These are phyloP conservation scores for Dendrobium catenatum DNA, from an alignment of 106 monocot genomes.

Conservation along the genomic window DNA sequence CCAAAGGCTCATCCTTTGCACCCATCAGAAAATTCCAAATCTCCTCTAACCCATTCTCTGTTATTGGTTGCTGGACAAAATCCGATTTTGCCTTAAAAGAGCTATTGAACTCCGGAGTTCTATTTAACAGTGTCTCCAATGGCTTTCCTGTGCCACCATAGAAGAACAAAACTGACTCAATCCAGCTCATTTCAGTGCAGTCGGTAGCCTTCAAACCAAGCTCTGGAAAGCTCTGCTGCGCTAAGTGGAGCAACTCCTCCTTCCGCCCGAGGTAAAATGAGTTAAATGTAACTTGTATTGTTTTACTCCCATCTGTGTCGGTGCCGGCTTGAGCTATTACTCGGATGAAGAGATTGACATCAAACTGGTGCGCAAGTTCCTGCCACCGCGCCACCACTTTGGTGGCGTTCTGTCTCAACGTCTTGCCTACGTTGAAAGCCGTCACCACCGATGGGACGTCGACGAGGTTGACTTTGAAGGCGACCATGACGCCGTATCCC, in stretches of 20 bases:
- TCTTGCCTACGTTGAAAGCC: conserved; percentile 17
- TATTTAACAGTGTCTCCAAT: not conserved
- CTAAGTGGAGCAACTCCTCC: not conserved
- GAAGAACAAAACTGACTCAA: conserved; percentile 4
- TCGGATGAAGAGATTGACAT: conserved; percentile 8
- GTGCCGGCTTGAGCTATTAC: not conserved
- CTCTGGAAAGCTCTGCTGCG: conserved; percentile 12
- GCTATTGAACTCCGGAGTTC: not conserved
- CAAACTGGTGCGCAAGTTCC: not conserved
- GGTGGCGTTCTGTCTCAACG: conserved; percentile 6
- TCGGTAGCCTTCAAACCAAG: conserved; percentile 8
- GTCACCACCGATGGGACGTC: conserved; percentile 36
- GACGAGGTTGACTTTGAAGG: conserved; percentile 38
- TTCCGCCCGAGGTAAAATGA: not conserved
- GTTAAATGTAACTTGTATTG: not conserved
- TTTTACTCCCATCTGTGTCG: not conserved
- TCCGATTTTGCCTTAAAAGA: conserved; percentile 21
- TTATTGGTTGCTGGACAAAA: conserved; percentile 6
- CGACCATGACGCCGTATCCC: conserved; percentile 38
- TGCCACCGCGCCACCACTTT: conserved; percentile 16
- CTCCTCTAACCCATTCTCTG: not conserved
- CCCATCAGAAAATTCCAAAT: conserved; percentile 11
- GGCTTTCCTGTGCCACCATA: not conserved
- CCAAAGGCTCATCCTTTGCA: not conserved
- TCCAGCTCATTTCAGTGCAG: conserved; percentile 18